Conservation (phyloP, 805 yeast genomes). For the Sugiyamaella smithiae region DNA sequence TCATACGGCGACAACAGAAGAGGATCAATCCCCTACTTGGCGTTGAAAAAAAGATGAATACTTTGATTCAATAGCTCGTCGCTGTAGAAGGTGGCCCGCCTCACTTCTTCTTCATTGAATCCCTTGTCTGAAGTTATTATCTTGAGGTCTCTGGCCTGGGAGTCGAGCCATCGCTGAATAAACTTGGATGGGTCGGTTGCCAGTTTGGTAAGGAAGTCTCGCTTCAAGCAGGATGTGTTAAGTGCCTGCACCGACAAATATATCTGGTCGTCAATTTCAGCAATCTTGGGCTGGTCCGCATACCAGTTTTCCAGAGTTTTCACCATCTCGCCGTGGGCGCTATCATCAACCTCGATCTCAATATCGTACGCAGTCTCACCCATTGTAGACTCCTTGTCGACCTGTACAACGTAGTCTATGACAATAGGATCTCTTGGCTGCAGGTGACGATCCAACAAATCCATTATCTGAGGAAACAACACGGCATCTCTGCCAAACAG, state of each 20-base stretch:
- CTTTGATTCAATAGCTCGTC: constrained; percentile 78
- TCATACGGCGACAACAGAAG: too few species aligned
- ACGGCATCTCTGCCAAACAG: constrained; percentile 51
- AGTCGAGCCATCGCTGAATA: constrained; percentile 67
- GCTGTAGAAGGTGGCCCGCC: constrained; percentile 78
- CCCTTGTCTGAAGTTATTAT: constrained; percentile 88
- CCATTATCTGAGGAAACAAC: constrained; percentile 69
- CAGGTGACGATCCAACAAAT: constrained; percentile 62
- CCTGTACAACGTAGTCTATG: constrained; percentile 70
- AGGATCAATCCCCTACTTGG: too few species aligned
- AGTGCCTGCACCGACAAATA: constrained; percentile 50
- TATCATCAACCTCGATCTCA: constrained; percentile 50
- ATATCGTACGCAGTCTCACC: constrained; percentile 82
- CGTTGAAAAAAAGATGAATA: constrained; percentile 60
- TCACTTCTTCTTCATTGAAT: constrained; percentile 80
- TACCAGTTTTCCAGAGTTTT: constrained; percentile 40
- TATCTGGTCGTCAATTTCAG: constrained; percentile 43
- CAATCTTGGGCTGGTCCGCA: constrained; percentile 41
- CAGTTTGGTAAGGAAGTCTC: constrained; percentile 72
- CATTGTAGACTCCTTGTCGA: constrained; percentile 66
- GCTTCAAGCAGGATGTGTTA: constrained; percentile 56
- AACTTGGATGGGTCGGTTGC: constrained; percentile 75
- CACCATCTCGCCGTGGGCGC: constrained; percentile 35
- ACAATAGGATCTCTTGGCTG: constrained; percentile 77
- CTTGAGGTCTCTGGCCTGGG: constrained; percentile 81